Evolutionary conservation across 1,284 basidiomycete species (phyloP), one percentile per base, ranked within the genome.

Genomic region (Melampsora larici-populina): DNA sequence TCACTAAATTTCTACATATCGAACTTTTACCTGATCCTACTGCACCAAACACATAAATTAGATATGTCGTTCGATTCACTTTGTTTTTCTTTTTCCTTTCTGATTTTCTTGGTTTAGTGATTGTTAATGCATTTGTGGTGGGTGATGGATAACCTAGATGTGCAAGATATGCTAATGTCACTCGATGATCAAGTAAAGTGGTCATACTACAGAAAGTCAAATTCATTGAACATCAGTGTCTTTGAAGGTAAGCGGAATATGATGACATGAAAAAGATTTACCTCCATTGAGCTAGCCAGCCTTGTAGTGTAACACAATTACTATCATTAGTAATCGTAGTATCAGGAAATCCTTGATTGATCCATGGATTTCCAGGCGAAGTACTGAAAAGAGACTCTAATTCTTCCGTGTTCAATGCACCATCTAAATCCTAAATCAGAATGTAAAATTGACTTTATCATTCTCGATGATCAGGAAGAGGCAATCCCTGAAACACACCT

Each of bases 251-350:
- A 15, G 48, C 1, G 48, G 21, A 21, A 33, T 46, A n/a, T 55
- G 43, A 55, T 18, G 68, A 48, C 55, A 29, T 46, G 21, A 65
- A 68, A 26, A 18, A 43, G 55, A 81, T 86, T 66, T 79, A 93
- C 93, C 93, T 97, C 96, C 96, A 99, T 83, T 98, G 95, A 31
- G 96, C 96, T 21, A 99, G 86, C 96, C 96, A 99, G 8, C 94
- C 94, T 85, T 98, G 96, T 68, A 99, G 85, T 21, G 96, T 98
- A 18, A 98, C 92, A 13, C 92, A 89, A 11, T 93, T 94, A 60
- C 89, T 87, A 82, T 96, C 94, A 81, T 95, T 92, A 15, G 93
- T 91, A 68, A 95, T 88, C 1, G 94, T 96, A 0, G 91, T 95
- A 81, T 94, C 91, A 0, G 93, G 92, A 85, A 95, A 95, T 66